Evolutionary conservation across 371 early-diverging fungal genomes (phyloP), one percentile per base, ranked within the genome.

Genomic region (Neoconidiobolus thromboides): DNA sequence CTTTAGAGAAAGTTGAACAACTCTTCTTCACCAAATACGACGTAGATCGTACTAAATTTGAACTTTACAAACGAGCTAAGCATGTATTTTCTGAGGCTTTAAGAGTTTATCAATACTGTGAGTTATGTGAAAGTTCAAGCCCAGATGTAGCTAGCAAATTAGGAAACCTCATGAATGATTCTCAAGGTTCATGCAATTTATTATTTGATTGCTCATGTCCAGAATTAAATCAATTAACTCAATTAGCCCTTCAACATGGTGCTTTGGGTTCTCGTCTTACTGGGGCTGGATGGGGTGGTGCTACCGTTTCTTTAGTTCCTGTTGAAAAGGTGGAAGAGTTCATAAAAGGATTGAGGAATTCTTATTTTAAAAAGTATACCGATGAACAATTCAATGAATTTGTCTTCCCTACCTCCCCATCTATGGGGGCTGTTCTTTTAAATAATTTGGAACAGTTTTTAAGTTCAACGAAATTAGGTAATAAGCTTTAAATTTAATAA

Each of bases 201-300:
- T 66, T 79, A 38, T 96, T 82, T 67, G 78, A 91, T 68, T 96
- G 96, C 73, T 84, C 85, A 10, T 91, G 91, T 63, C 77, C 82
- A 12, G 92, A 93, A 67, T 66, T 96, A 42, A 84, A 96, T 54
- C 78, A 84, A 56, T 67, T 96, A n/a, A 83, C 83, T 44, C 63
- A 65, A 1, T 68, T 91, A 43, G 71, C 85, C 78, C 41, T 81
- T 76, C 46, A 41, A 10, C 2, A 60, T 57, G 92, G 95, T 7
- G 80, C 91, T 0, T 69, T 73, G 48, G 93, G 93, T 12, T 83
- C 87, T 26, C 71, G 94, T 48, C 73, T 93, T 46, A 91, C 89
- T 12, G 94, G 95, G 43, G 96, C 95, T 51, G 96, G 96, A 4
- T 96, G 95, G 95, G 96, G 94, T 61, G 95, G 95, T 40, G 87